Base-by-base conservation (phyloP, 2,329 filamentous ascomycete genomes). In the Leptosphaerulina australis region DNA sequence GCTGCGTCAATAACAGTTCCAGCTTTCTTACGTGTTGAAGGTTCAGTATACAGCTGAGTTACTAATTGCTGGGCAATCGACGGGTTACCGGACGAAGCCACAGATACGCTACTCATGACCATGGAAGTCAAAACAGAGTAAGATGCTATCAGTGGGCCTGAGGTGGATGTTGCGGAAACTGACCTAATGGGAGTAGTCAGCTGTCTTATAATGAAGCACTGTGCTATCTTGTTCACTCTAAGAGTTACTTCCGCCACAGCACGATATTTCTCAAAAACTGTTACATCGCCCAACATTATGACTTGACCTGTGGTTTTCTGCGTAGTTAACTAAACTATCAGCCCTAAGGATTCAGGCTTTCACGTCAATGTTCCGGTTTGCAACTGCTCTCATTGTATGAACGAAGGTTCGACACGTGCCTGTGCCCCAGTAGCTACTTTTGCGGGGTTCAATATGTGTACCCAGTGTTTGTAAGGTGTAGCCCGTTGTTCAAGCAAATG, bases 1-100 rank as follows among this genome's bases (percentile, higher is more conserved):
- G 30, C 12, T 26, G 33, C 40, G 9, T 44, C 49, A 7, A 53
- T 28, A 5, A 44, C 44, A 10, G 46, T 44, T 18, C 49, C 44
- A 21, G 49, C 53, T 28, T 53, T 50, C 3, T 31, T 44, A 17
- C 30, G 15, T 18, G 30, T 33, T 11, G 30, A 33, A 6, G 20
- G 17, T 4, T 17, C 30, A 10, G 15, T 33, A 1, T 18, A 7
- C 15, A 9, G 15, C 11, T 20, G 30, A 33, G 30, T 9, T 21
- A 5, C 11, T 17, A 15, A 7, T 31, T 14, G 4, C 30, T n/a
- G 30, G 15, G 15, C 15, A 9, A 11, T 18, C 18, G 18, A 4
- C 10, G 31, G 21, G 31, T 1, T 35, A 3, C 17, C n/a, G 3
- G 3, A 9, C n/a, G 11, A 18, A n/a, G 18, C 6, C 8, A 18